Base-by-base conservation (phyloP, 768 basidiomycete species). In the Boletus fagicola region DNA sequence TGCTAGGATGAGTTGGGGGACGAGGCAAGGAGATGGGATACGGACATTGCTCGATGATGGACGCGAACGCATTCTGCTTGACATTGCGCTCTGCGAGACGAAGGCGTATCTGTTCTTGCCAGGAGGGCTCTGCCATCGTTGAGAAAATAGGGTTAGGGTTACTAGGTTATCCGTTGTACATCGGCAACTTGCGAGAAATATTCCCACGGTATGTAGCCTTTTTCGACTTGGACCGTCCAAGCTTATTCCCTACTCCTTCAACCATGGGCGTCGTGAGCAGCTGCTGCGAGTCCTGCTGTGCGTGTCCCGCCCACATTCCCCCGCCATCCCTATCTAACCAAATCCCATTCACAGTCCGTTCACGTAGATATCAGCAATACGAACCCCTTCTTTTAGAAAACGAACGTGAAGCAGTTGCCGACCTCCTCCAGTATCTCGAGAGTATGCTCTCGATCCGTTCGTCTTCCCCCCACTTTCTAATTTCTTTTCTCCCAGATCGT, bases 331-430 rank as follows among this genome's bases (percentile, higher is more conserved):
- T 50, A 45, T 22, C 54, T 50, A 56, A 65, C 64, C 62, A 58
- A 64, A 58, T 36, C 57, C 54, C 61, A 72, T 57, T 60, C 54
- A 43, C 72, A 93, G 91, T 92, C 72, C 83, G 81, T 63, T 87
- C 90, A 69, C 88, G 87, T 71, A 87, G 82, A 80, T 88, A 90
- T 63, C 90, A 92, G 73, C 80, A 87, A 49, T 94, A 93, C 68
- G 92, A 94, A 69, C 92, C 92, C 22, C 73, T 94, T 55, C 80
- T 94, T 43, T 76, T 93, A 51, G 92, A 94, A 78, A 93, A 92
- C 70, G 96, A 99, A 78, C 83, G 96, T 59, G 96, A 98, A 76
- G 96, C 96, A 6, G 97, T 99, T 18, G 96, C 96, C 44, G 97
- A 98, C 75, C 79, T 99, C 50, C 83, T 99, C 13, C 95, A 98